These are phyloP conservation scores for Camellia lanceoleosa DNA, from an alignment of 148 eudicot species.

Conservation along the genomic window DNA sequence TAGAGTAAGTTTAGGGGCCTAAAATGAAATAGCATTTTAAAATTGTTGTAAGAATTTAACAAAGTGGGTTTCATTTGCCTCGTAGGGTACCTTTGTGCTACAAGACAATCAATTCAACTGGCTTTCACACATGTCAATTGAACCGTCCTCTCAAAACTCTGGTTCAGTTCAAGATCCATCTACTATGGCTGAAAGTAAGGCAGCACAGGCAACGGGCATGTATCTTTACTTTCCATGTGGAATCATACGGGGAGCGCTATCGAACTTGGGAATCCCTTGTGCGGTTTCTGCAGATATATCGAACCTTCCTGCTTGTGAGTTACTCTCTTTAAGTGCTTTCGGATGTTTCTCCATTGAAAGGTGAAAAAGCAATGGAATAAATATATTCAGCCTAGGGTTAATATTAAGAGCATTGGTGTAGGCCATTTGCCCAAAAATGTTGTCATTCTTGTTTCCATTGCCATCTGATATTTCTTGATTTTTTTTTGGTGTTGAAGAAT, in stretches of 20 bases:
- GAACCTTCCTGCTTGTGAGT: conserved; percentile 95
- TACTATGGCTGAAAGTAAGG: conserved; percentile 60
- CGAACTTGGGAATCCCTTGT: conserved; percentile 95
- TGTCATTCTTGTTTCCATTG: no score
- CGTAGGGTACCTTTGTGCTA: conserved; percentile 90
- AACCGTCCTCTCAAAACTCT: conserved; percentile 48
- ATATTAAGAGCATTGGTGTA: background rate
- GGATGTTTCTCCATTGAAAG: background rate
- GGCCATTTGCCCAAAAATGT: background rate
- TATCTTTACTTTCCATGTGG: conserved; percentile 99
- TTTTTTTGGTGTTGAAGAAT: no score
- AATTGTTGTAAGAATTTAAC: background rate
- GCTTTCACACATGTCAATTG: conserved; percentile 74
- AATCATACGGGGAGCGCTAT: conserved; percentile 92
- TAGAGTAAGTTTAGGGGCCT: conserved; percentile 50
- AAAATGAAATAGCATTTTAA: background rate
- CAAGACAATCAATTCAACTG: conserved; percentile 92
- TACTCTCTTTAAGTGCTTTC: background rate
- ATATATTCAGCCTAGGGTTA: background rate
- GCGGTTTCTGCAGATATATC: conserved; percentile 99
- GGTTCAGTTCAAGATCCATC: conserved; percentile 57
- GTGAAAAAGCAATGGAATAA: background rate
- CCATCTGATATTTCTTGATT: background rate
- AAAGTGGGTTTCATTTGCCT: conserved; percentile 18
- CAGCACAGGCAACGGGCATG: conserved; percentile 87